Conservation (phyloP, 805 yeast genomes). For the Wickerhamiella allomyrinae region DNA sequence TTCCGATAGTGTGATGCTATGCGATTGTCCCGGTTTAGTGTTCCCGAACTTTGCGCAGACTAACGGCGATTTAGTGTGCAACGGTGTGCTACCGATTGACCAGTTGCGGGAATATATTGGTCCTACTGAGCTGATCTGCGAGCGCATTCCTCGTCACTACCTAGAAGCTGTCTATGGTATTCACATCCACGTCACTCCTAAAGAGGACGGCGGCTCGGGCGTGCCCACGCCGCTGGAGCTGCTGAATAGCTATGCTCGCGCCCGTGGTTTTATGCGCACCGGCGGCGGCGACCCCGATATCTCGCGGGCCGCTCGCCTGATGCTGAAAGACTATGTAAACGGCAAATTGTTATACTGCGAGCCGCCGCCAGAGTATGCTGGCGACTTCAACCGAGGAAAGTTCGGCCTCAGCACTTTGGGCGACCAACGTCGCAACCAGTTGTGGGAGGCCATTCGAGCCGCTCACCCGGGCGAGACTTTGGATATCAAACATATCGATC, state of each 20-base stretch:
- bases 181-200: slow-evolving; percentile 58
- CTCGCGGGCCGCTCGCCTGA: slow-evolving; percentile 81
- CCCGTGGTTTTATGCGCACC: slow-evolving; percentile 86
- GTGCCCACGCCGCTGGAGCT: slow-evolving; percentile 77
- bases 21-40: slow-evolving; percentile 99
- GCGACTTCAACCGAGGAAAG: slow-evolving; percentile 64
- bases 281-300: slow-evolving; percentile 97
- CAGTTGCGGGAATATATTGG: slow-evolving; percentile 87
- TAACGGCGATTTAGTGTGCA: slow-evolving; percentile 91
- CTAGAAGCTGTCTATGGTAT: slow-evolving; percentile 91
- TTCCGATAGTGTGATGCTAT: slow-evolving; percentile 67
- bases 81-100: slow-evolving; percentile 97
- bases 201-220: slow-evolving; percentile 82
- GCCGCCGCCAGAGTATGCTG: slow-evolving; percentile 70
- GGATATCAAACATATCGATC: slow-evolving; percentile 37
- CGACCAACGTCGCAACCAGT: slow-evolving; percentile 57
- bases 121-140: slow-evolving; percentile 72
- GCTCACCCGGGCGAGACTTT: slow-evolving; percentile 34
- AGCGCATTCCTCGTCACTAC: slow-evolving; percentile 76
- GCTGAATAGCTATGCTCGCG: slow-evolving; percentile 82
- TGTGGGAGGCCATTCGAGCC: slow-evolving; percentile 39
- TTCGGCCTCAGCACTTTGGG: slow-evolving; percentile 55
- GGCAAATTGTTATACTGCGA: slow-evolving; percentile 74
- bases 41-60: slow-evolving; percentile 96
- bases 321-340: slow-evolving; percentile 85